Base-by-base conservation (phyloP, 2,329 filamentous ascomycete species). In the Lachnellula arida region DNA sequence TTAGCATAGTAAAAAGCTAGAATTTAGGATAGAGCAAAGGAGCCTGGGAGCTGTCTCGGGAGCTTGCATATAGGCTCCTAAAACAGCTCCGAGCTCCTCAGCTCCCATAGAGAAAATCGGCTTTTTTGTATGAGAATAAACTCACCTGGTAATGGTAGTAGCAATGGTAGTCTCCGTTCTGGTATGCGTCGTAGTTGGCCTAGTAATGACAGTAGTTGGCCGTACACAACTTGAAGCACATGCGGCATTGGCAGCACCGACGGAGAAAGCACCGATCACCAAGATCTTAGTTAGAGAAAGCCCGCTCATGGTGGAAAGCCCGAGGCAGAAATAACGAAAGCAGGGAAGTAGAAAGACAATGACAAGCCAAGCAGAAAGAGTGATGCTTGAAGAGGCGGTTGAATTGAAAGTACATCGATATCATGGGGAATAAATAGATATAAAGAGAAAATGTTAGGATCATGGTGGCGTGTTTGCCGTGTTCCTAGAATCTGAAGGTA, bases 351-450 rank as follows among this genome's bases (percentile, higher is more conserved):
- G 12, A 32, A 22, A n/a, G 47, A 9, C 32, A 23, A 37, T 35
- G 47, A 39, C 17, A 46, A 52, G 23, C n/a, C 37, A 49, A 52
- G 49, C 48, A 46, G 44, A 58, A 58, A 17, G 56, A 58, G 17
- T 55, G 52, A 55, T 55, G 51, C 51, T 59, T 48, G 34, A 15
- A 49, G 35, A 46, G 28, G 48, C 8, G 9, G 23, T 49, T 34
- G 8, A 25, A 48, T 43, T 14, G 6, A 48, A 4, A 23, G 15
- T 32, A 14, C 35, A 46, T 22, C 22, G 23, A 53, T 32, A 32
- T 32, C 28, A 11, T 32, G 28, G 28, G 28, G 28, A 32, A 11
- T 11, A 11, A 11, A 32, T 32, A 32, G 2, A 32, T 32, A 32
- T 32, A 32, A 8, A 32, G 28, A 8, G 28, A 11, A 32, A 32